phyloP scores from a whole-genome alignment of 306 rosid genomes.

The Vigna radiata region DNA sequence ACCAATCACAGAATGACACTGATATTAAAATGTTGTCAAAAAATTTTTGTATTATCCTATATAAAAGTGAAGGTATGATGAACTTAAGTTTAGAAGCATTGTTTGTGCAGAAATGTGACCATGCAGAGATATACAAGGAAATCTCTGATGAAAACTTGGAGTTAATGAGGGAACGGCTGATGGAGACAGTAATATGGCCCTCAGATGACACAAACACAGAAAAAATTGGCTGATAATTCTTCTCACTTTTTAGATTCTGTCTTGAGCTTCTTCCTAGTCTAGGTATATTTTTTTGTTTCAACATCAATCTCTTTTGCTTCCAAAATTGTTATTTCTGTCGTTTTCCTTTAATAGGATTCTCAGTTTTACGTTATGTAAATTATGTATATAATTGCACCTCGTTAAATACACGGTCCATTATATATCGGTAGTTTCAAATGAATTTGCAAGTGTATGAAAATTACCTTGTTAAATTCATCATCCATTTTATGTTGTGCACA shows the following conservation, averaged over 20 bases:
- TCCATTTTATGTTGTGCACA: too few species aligned
- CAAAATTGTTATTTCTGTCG: conserved; percentile 39
- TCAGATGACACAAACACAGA: conserved; percentile 94
- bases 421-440: conserved; percentile 27
- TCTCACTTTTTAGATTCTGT: conserved; percentile 34
- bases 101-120: conserved; percentile 82
- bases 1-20: too few species aligned
- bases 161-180: conserved; percentile 91
- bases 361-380: conserved; percentile 39
- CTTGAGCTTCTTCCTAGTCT: conserved; percentile 46
- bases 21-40: too few species aligned
- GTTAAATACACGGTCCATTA: conserved; percentile 31
- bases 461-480: background rate
- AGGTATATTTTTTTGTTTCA: conserved; percentile 43
- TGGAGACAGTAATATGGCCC: conserved; percentile 97
- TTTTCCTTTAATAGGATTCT: conserved; percentile 39
- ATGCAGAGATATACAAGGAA: conserved; percentile 86
- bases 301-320: conserved; percentile 36
- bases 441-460: conserved; percentile 1
- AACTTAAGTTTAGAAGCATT: background rate
- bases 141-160: conserved; percentile 88
- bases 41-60: too few species aligned
- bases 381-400: conserved; percentile 50
- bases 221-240: conserved; percentile 67
- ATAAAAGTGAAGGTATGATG: background rate